These are phyloP conservation scores for Myochromella boudieri DNA, from an alignment of 768 basidiomycete species.

Conservation along the genomic window DNA sequence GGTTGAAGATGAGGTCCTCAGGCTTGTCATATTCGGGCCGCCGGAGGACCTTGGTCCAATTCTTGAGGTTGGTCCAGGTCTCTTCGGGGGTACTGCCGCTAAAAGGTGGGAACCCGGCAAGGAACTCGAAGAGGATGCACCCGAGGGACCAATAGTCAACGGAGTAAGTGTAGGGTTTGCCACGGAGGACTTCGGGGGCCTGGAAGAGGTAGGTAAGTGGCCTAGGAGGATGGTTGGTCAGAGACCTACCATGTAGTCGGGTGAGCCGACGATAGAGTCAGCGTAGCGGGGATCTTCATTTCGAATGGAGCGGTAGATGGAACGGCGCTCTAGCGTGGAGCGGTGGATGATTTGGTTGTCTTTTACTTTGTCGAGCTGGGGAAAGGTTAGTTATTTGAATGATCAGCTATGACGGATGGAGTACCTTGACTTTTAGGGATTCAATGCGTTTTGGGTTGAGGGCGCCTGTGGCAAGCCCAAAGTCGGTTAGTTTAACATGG, in stretches of 20 bases:
- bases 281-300: constrained; percentile 91
- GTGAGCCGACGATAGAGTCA: constrained; percentile 96
- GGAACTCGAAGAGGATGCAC: constrained; percentile 96
- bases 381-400: not conserved
- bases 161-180: constrained; percentile 91
- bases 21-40: constrained; percentile 94
- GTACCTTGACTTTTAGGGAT: constrained; percentile 87
- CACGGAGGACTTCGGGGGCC: constrained; percentile 89
- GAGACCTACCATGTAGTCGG: constrained; percentile 88
- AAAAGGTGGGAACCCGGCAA: constrained; percentile 97
- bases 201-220: constrained; percentile 15
- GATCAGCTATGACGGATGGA: not conserved
- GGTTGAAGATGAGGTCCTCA: constrained; percentile 95
- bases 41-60: constrained; percentile 92
- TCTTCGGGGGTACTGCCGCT: constrained; percentile 94
- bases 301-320: constrained; percentile 90
- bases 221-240: not conserved
- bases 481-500: constrained; percentile 97
- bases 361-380: constrained; percentile 92
- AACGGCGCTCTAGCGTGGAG: constrained; percentile 91
- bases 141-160: constrained; percentile 99
- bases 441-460: constrained; percentile 94
- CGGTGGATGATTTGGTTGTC: constrained; percentile 88
- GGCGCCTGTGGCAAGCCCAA: constrained; percentile 95
- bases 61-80: constrained; percentile 98